Percentiles rank a stretch among this genome's conserved stretches.
Evolutionary conservation across 2,329 filamentous ascomycete species (phyloP).

Genomic region (Verticillium longisporum): DNA sequence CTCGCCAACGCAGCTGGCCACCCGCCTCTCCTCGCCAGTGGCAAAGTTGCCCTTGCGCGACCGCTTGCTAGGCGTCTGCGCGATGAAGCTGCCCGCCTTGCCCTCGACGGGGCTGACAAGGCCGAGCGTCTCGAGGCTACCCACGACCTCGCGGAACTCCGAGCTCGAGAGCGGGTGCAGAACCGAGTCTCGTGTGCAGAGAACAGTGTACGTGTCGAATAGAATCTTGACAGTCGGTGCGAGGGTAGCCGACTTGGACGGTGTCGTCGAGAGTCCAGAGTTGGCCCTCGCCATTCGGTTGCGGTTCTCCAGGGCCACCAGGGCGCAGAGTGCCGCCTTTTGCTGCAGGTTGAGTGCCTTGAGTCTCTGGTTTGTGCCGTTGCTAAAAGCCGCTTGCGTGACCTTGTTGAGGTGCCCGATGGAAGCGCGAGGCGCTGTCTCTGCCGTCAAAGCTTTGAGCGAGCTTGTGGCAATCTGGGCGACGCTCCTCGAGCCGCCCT

Average conservation of each 20-base stretch:
- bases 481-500: constrained; percentile 30
- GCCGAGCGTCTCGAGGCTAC: constrained; percentile 81
- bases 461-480: constrained; percentile 45
- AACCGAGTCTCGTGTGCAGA: constrained; percentile 83
- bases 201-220: constrained; percentile 73
- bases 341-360: constrained; percentile 90
- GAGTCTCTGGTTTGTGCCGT: constrained; percentile 78
- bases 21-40: constrained; percentile 64
- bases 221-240: constrained; percentile 79
- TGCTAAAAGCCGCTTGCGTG: constrained; percentile 82
- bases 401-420: constrained; percentile 90
- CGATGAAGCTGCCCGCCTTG: constrained; percentile 60
- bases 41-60: constrained; percentile 49
- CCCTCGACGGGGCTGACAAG: constrained; percentile 66
- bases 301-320: constrained; percentile 79
- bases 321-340: constrained; percentile 85
- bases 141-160: constrained; percentile 90
- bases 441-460: constrained; percentile 57
- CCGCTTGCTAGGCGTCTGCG: constrained; percentile 66
- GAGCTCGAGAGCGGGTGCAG: constrained; percentile 84
- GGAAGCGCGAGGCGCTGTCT: constrained; percentile 79
- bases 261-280: constrained; percentile 32
- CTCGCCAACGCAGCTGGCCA: constrained; percentile 74
- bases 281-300: constrained; percentile 39
- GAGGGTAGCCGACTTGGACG: constrained; percentile 51